A percentile compares a stretch with the other conserved stretches of the same genome.
phyloP scores from a whole-genome alignment of 106 monocot genomes.

The Xerophyta viscosa region DNA sequence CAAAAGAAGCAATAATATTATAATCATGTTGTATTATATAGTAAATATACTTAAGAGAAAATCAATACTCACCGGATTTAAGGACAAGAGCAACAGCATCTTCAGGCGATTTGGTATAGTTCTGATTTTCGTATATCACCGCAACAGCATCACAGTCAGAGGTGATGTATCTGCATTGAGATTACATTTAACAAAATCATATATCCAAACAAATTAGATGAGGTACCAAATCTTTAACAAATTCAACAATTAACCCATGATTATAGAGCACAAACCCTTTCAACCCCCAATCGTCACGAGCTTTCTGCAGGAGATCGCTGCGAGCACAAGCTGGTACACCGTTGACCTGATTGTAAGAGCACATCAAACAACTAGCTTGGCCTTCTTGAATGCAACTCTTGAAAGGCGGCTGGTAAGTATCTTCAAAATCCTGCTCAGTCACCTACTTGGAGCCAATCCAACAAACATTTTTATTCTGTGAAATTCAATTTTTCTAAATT shows the following conservation, averaged over 20 bases:
- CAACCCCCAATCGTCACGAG: conserved; percentile 60
- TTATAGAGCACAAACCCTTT: conserved; percentile 27
- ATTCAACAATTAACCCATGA: no score
- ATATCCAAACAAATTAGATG: neutral
- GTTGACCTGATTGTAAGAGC: conserved; percentile 88
- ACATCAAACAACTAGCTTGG: conserved; percentile 65
- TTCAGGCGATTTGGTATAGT: neutral
- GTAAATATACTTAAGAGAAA: no score
- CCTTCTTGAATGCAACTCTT: conserved; percentile 62
- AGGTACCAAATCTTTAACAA: no score
- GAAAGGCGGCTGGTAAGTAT: conserved; percentile 75
- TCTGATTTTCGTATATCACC: neutral
- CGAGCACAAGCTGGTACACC: conserved; percentile 83
- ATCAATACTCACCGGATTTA: conserved; percentile 7
- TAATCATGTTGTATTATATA: neutral
- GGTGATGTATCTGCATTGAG: conserved; percentile 1
- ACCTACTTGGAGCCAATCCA: conserved; percentile 19
- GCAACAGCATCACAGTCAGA: conserved; percentile 10
- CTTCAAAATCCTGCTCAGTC: conserved; percentile 69
- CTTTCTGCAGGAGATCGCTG: conserved; percentile 31
- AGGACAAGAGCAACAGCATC: conserved; percentile 8
- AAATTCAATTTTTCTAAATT: no score
- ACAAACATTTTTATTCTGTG: neutral
- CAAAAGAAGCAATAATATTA: neutral
- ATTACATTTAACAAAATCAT: no score